These are phyloP conservation scores for Fusarium protoensiforme DNA, from an alignment of 2,329 filamentous ascomycete genomes.

Conservation along the genomic window DNA sequence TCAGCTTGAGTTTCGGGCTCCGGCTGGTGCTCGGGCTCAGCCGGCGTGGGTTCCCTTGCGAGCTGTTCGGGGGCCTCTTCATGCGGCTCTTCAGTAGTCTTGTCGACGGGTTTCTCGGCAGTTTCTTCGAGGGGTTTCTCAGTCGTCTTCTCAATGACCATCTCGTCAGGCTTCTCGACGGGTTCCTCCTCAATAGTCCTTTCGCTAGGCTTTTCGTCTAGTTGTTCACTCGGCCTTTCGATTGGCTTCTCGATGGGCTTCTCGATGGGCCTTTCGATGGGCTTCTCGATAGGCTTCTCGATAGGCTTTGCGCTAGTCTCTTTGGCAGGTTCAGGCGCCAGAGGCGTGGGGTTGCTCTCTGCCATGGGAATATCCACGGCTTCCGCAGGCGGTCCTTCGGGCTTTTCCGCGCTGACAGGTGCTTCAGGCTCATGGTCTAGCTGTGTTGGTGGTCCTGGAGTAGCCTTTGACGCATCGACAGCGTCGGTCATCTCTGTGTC, in stretches of 20 bases:
- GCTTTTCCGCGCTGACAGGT: conserved; percentile 3
- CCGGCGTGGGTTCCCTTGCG: neutral
- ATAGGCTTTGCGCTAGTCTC: neutral
- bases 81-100: neutral
- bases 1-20: conserved; percentile 31
- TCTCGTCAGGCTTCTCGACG: neutral
- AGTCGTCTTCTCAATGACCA: neutral
- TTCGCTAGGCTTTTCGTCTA: neutral
- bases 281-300: neutral
- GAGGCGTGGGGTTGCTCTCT: neutral
- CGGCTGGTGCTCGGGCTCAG: conserved; percentile 10
- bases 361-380: conserved; percentile 5
- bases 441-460: neutral
- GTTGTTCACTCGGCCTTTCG: neutral
- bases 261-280: neutral
- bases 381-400: conserved; percentile 8
- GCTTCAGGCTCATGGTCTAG: conserved; percentile 1
- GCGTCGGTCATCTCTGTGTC: conserved; percentile 38
- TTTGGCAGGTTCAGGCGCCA: neutral
- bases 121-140: neutral
- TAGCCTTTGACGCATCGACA: conserved; percentile 7
- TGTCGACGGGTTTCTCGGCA: neutral
- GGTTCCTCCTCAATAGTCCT: neutral
- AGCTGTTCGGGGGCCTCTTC: neutral
- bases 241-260: neutral